These are phyloP conservation scores for Mortierella sp. DNA, from an alignment of 371 early-diverging fungal species.

Conservation along the genomic window DNA sequence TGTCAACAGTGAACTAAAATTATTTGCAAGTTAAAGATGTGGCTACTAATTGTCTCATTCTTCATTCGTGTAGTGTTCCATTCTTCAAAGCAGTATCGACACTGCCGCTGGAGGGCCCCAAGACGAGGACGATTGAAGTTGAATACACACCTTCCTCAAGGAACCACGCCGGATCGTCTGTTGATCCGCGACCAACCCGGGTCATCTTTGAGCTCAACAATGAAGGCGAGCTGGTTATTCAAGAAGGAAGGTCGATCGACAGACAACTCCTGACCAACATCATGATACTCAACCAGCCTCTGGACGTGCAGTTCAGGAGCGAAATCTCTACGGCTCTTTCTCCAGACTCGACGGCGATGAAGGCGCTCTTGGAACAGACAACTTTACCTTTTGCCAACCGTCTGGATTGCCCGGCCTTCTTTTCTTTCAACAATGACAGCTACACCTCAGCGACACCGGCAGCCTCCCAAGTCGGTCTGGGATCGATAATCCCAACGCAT, in stretches of 20 bases:
- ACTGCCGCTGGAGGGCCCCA: conserved; percentile 18
- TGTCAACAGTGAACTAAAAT: too few species aligned
- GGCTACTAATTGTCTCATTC: not conserved
- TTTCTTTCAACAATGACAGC: conserved; percentile 17
- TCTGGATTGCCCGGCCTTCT: conserved; percentile 39
- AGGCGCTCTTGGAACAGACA: conserved; percentile 18
- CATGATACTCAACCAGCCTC: conserved; percentile 53
- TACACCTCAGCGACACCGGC: conserved; percentile 7
- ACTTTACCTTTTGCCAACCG: conserved; percentile 19
- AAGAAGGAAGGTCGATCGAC: conserved; percentile 17
- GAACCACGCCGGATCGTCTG: not conserved
- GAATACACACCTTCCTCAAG: conserved; percentile 40
- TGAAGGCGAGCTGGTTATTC: conserved; percentile 25
- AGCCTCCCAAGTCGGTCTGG: conserved; percentile 38
- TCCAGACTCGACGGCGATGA: conserved; percentile 8
- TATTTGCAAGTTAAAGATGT: not conserved
- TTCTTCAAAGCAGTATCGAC: conserved; percentile 39
- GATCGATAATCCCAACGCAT: conserved; percentile 16
- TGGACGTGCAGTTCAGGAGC: conserved; percentile 45
- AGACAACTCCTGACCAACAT: conserved; percentile 22
- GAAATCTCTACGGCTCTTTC: conserved; percentile 25
- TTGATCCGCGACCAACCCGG: conserved; percentile 8
- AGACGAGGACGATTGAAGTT: conserved; percentile 40
- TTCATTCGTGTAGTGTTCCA: conserved; percentile 25
- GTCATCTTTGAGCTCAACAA: conserved; percentile 29